These are phyloP conservation scores for Quercus phellos DNA, from an alignment of 331 rosid genomes.

Conservation along the genomic window DNA sequence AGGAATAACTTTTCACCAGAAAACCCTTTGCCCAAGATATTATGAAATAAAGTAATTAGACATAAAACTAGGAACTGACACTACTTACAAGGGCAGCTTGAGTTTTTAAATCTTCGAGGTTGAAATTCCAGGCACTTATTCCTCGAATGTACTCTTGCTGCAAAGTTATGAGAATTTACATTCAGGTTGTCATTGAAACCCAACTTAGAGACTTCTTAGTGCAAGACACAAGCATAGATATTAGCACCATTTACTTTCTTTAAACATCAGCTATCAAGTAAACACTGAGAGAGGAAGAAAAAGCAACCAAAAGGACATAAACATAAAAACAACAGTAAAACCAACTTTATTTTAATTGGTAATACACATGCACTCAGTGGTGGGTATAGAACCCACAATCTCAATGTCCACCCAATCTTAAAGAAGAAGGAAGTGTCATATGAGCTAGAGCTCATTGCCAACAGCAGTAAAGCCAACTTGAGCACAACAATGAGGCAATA, in stretches of 20 bases:
- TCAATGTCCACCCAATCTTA: too few relatives aligned
- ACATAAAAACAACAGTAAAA: background rate
- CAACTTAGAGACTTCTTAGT: background rate
- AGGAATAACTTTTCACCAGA: background rate
- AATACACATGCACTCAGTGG: too few relatives aligned
- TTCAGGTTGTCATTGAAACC: conserved; percentile 2
- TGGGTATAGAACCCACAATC: too few relatives aligned
- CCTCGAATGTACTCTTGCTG: conserved; percentile 98
- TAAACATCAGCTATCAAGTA: background rate
- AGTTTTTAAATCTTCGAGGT: conserved; percentile 85
- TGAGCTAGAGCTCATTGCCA: too few relatives aligned
- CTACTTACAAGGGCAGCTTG: conserved; percentile 94
- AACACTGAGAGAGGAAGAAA: background rate
- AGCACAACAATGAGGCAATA: background rate
- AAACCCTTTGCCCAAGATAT: background rate
- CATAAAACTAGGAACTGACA: background rate
- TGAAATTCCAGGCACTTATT: conserved; percentile 99
- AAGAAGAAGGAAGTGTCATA: too few relatives aligned
- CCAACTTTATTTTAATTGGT: background rate
- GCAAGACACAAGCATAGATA: background rate
- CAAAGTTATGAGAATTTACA: conserved; percentile 12
- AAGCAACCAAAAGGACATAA: background rate
- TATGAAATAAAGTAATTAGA: background rate
- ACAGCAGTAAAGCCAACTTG: background rate
- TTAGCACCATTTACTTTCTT: background rate